Percentiles rank a stretch among this genome's conserved stretches.
Conservation (phyloP, 1,284 basidiomycete genomes). For the Xanthoconium separans region DNA sequence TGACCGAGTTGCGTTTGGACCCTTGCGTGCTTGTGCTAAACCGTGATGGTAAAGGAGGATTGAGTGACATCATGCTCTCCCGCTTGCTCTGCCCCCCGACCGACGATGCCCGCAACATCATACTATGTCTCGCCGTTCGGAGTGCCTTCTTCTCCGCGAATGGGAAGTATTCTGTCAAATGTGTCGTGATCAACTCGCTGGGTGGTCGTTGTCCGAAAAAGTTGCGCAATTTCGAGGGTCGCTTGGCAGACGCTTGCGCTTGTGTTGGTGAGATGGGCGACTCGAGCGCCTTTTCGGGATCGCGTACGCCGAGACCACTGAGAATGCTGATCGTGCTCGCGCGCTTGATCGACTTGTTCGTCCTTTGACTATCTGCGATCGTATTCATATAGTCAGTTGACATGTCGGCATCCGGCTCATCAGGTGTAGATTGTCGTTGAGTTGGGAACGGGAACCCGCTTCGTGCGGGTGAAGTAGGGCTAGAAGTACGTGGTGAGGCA, state of each 20-base stretch:
- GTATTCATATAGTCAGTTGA: slow-evolving; percentile 22
- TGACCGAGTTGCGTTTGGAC: slow-evolving; percentile 54
- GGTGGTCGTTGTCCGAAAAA: slow-evolving; percentile 99
- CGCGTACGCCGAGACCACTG: slow-evolving; percentile 83
- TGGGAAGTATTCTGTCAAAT: slow-evolving; percentile 96
- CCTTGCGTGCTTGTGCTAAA: slow-evolving; percentile 72
- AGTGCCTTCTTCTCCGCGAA: slow-evolving; percentile 87
- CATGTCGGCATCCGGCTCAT: slow-evolving; percentile 43
- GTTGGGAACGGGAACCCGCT: slow-evolving; percentile 15
- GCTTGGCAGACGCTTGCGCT: slow-evolving; percentile 37
- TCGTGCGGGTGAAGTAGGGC: slow-evolving; percentile 37
- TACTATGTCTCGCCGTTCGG: slow-evolving; percentile 82
- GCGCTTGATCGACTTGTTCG: slow-evolving; percentile 76
- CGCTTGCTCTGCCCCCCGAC: slow-evolving; percentile 36
- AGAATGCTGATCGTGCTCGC: slow-evolving; percentile 94
- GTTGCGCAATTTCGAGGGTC: slow-evolving; percentile 80
- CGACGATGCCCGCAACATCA: slow-evolving; percentile 53
- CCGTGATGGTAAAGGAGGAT: slow-evolving; percentile 47
- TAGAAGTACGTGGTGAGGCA: slow-evolving; percentile 21
- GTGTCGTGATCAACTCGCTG: slow-evolving; percentile 95
- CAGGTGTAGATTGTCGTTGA: slow-evolving; percentile 24
- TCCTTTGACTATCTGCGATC: slow-evolving; percentile 20
- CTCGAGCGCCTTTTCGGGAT: slow-evolving; percentile 64
- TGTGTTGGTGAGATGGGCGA: slow-evolving; percentile 42
- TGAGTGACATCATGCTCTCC: slow-evolving; percentile 52